Evolutionary conservation across 202 grass and related monocot species (phyloP).

Genomic region (Schoenoplectus triqueter): DNA sequence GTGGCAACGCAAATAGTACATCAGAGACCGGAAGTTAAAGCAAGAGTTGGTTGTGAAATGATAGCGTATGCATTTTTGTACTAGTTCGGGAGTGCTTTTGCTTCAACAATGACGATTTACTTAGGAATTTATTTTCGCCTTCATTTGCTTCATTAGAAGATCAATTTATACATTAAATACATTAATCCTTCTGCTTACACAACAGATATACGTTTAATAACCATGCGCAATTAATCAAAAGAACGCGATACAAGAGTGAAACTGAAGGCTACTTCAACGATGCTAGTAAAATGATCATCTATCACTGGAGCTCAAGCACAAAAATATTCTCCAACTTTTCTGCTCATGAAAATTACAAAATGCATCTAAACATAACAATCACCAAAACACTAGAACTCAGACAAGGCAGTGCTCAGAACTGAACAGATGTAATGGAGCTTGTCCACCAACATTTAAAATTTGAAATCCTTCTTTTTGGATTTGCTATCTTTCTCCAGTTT

Average conservation of each 20-base stretch:
- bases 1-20: constrained; percentile 42
- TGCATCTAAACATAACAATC: constrained; percentile 27
- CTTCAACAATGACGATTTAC: background rate
- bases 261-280: background rate
- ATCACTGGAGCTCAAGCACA: constrained; percentile 3
- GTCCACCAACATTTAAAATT: constrained; percentile 57
- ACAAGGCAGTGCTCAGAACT: constrained; percentile 2
- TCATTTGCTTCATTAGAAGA: background rate
- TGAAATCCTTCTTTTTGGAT: constrained; percentile 97
- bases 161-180: background rate
- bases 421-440: background rate
- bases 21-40: constrained; percentile 36
- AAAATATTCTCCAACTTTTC: background rate
- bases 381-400: background rate
- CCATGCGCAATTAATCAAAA: background rate
- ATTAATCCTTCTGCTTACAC: background rate
- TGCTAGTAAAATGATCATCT: constrained; percentile 8
- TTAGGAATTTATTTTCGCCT: background rate
- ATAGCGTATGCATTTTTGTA: background rate
- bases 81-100: background rate
- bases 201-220: background rate
- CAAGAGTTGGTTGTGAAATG: background rate
- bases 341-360: constrained; percentile 34
- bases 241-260: background rate
- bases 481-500: constrained; percentile 96